Evolutionary conservation across 176 grass and related monocot genomes (phyloP).

Genomic region (Musa itinerans): DNA sequence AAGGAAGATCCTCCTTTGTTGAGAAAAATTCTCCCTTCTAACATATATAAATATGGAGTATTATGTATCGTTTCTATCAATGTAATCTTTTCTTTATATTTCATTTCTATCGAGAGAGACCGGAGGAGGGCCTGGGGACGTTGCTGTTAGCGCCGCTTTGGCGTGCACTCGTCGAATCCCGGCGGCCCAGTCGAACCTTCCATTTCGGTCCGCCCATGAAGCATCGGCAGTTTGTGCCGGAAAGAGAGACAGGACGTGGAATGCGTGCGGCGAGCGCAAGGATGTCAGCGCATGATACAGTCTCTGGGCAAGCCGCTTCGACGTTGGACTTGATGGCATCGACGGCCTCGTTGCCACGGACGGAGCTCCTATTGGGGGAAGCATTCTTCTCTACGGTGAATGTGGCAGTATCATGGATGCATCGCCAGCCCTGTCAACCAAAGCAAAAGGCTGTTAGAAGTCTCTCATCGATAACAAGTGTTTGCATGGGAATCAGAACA

Average conservation of each 20-base stretch:
- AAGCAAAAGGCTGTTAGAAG: neutral
- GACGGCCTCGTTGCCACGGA: slow-evolving; percentile 10
- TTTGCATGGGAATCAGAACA: no score
- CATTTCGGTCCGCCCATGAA: slow-evolving; percentile 27
- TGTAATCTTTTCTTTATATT: no score
- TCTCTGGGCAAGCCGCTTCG: slow-evolving; percentile 12
- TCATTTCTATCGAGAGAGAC: no score
- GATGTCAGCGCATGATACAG: slow-evolving; percentile 45
- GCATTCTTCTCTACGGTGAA: slow-evolving; percentile 30
- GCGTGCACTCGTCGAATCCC: slow-evolving; percentile 47
- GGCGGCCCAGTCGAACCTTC: slow-evolving; percentile 25
- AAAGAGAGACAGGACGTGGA: neutral
- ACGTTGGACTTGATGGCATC: neutral
- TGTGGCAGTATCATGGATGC: slow-evolving; percentile 17
- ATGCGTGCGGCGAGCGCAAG: slow-evolving; percentile 37
- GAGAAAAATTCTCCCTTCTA: no score
- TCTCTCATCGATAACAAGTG: neutral
- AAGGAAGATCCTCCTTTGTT: no score
- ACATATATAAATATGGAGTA: no score
- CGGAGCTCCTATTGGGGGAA: slow-evolving; percentile 18
- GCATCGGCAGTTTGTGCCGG: neutral
- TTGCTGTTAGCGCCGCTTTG: slow-evolving; percentile 36
- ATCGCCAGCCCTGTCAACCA: slow-evolving; percentile 18
- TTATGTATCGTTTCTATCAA: no score
- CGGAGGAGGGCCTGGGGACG: slow-evolving; percentile 29